Evolutionary conservation across 2,329 filamentous ascomycete species (phyloP).

Genomic region (Coniochaeta ligniaria): DNA sequence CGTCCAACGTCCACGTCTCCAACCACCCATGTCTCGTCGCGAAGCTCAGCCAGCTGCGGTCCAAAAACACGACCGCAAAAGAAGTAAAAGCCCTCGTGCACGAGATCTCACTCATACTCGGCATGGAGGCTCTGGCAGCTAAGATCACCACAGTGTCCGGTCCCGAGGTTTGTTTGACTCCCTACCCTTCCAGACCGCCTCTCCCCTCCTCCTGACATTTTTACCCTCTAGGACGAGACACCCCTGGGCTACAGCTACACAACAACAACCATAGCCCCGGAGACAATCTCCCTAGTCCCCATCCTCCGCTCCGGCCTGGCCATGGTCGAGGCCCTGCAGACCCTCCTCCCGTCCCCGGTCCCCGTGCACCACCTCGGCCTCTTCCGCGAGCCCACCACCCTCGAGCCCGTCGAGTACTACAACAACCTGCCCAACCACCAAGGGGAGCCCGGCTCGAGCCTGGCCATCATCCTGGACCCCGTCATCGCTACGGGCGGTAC

Average conservation of each 20-base stretch:
- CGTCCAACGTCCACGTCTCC: constrained; percentile 68
- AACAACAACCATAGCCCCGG: constrained; percentile 54
- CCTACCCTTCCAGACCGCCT: constrained; percentile 1
- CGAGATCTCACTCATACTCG: constrained; percentile 78
- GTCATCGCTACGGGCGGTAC: constrained; percentile 93
- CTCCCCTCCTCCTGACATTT: too few relatives aligned
- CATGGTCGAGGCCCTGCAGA: constrained; percentile 84
- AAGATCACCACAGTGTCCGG: constrained; percentile 50
- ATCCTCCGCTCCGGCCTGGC: constrained; percentile 87
- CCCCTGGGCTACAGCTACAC: constrained; percentile 73
- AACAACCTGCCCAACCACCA: constrained; percentile 83
- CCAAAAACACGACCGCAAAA: constrained; percentile 57
- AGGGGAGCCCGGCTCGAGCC: constrained; percentile 28
- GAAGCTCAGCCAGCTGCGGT: constrained; percentile 87
- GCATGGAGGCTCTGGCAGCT: constrained; percentile 68
- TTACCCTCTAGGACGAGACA: constrained; percentile 55
- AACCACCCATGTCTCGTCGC: constrained; percentile 77
- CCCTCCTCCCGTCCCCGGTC: constrained; percentile 71
- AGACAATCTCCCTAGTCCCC: constrained; percentile 72
- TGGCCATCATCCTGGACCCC: constrained; percentile 84
- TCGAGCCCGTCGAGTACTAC: constrained; percentile 93
- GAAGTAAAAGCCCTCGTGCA: constrained; percentile 79
- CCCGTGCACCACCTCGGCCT: constrained; percentile 91
- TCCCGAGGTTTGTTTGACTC: constrained; percentile 49
- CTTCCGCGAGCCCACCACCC: constrained; percentile 81